Evolutionary conservation across 495 filamentous ascomycete genomes (phyloP).

Genomic region (Podospora anserina): DNA sequence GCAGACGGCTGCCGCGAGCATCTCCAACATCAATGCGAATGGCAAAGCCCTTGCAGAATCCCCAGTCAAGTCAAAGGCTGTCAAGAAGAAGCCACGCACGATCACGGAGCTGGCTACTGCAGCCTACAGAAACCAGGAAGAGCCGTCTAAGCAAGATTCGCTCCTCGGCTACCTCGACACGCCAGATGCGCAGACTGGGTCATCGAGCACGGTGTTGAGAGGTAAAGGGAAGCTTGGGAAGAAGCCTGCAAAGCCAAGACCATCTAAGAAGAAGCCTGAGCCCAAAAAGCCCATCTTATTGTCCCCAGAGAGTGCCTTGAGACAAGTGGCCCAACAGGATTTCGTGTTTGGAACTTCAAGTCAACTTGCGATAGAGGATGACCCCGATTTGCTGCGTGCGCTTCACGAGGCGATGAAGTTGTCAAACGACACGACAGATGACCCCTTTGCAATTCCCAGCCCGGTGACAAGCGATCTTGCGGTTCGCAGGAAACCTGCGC

Average conservation of each 20-base stretch:
- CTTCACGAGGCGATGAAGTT: conserved; percentile 65
- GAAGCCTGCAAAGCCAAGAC: conserved; percentile 31
- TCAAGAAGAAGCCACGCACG: conserved; percentile 73
- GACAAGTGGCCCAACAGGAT: conserved; percentile 67
- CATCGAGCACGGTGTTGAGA: conserved; percentile 26
- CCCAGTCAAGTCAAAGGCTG: conserved; percentile 52
- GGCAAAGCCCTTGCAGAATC: conserved; percentile 27
- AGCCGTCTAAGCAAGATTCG: conserved; percentile 25
- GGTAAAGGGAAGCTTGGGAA: conserved; percentile 33
- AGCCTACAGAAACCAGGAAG: conserved; percentile 53
- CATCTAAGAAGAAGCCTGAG: conserved; percentile 43
- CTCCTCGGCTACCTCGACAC: conserved; percentile 34
- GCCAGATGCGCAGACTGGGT: not conserved
- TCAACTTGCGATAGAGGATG: conserved; percentile 76
- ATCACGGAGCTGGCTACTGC: conserved; percentile 82
- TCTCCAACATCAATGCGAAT: conserved; percentile 24
- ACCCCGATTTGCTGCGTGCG: conserved; percentile 63
- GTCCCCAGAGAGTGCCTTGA: conserved; percentile 69
- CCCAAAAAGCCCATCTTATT: conserved; percentile 54
- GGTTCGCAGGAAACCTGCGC: conserved; percentile 12
- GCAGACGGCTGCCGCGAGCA: not conserved
- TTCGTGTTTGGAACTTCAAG: conserved; percentile 92
- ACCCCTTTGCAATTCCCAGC: conserved; percentile 37
- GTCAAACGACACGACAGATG: conserved; percentile 49
- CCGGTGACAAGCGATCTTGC: conserved; percentile 32